Percentiles rank a stretch among this genome's conserved stretches.
phyloP scores from a whole-genome alignment of 495 filamentous ascomycete species.

The Acidomyces sp. region DNA sequence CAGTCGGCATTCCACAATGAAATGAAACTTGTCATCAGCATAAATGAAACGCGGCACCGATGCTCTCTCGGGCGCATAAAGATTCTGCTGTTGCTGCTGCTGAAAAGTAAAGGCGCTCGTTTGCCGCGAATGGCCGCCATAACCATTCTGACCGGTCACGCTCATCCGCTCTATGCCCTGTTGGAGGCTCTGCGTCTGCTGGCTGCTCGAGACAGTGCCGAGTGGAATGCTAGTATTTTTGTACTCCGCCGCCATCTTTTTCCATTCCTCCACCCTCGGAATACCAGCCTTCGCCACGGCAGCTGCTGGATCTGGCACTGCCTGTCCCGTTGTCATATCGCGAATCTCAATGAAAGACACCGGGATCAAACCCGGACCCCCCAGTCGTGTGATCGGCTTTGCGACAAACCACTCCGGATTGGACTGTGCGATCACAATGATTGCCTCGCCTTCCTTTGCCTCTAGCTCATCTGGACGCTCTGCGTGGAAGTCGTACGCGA shows the following conservation, averaged over 20 bases:
- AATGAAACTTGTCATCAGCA: constrained; percentile 97
- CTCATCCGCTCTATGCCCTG: constrained; percentile 74
- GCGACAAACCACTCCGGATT: constrained; percentile 99
- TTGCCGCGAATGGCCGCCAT: constrained; percentile 25
- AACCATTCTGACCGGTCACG: constrained; percentile 40
- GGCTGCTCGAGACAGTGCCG: constrained; percentile 65
- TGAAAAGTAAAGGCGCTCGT: constrained; percentile 36
- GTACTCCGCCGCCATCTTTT: constrained; percentile 98
- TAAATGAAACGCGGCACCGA: constrained; percentile 90
- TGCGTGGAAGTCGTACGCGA: constrained; percentile 93
- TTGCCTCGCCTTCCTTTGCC: constrained; percentile 86
- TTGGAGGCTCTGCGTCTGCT: constrained; percentile 39
- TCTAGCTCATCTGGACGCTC: constrained; percentile 92
- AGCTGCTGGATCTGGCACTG: constrained; percentile 70
- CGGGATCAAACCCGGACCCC: constrained; percentile 88
- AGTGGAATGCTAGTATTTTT: constrained; percentile 97
- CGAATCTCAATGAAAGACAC: constrained; percentile 94
- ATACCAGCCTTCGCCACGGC: constrained; percentile 83
- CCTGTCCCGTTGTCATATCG: constrained; percentile 77
- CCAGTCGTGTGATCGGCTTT: constrained; percentile 89
- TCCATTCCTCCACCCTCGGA: constrained; percentile 98
- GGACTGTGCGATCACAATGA: constrained; percentile 98
- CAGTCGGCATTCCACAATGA: constrained; percentile 82
- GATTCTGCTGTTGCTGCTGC: constrained; percentile 23
- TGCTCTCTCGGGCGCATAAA: constrained; percentile 51